Evolutionary conservation across 2,329 filamentous ascomycete species (phyloP), one percentile per base, ranked within the genome.

Genomic region (Phaeomoniella chlamydospora): DNA sequence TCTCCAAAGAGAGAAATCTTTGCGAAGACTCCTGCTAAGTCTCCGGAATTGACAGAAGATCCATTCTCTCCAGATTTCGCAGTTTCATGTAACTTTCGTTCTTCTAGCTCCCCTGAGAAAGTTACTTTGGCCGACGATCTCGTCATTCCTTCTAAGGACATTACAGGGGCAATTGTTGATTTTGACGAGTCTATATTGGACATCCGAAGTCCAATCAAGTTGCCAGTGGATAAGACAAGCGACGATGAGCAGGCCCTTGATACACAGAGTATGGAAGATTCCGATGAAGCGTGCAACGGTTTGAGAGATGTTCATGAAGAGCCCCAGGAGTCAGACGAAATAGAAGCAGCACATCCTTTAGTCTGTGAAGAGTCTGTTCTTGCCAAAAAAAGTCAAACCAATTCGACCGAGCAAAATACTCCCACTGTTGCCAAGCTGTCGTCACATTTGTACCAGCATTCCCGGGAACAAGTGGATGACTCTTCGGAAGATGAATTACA

Each of bases 401-500:
- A 35, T 35, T 35, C 31, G 12, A 13, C n/a, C 10, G 30, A 18
- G 15, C 4, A 13, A 18, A n/a, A 6, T 26, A 26, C 22, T 9
- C 22, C 22, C 9, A 6, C 6, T 9, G 6, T n/a, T 9, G 22
- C n/a, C 6, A 26, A 6, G 9, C 22, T 9, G 9, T n/a, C 9
- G 9, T 9, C 22, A 26, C 9, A 6, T 26, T 26, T 26, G 22
- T 26, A 9, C n/a, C 22, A n/a, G n/a, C 22, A 26, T 26, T 6
- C n/a, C 22, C 22, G 22, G 6, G 22, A 26, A 26, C 10, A 13
- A 6, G 15, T 18, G 4, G 41, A 46, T 18, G 46, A 45, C 13
- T 45, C 46, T 5, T 55, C 55, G 5, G 49, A 55, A 31, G 47
- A 46, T 15, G 47, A 50, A 19, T 33, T 50, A 12, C 45, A 45